Evolutionary conservation across 306 rosid genomes (phyloP).

Genomic region (Citrullus colocynthis): DNA sequence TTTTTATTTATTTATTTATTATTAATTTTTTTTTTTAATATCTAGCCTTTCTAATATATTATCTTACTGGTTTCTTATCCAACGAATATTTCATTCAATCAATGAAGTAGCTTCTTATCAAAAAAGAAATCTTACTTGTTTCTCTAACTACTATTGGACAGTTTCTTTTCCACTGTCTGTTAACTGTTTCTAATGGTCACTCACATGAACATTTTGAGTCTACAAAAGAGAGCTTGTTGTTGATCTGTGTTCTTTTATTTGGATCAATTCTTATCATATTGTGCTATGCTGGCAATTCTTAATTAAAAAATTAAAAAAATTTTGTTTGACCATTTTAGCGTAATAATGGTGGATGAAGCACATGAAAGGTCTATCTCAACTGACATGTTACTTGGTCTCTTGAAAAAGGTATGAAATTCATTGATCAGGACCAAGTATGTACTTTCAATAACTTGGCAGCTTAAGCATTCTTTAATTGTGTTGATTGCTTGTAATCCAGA

Average conservation of each 20-base stretch:
- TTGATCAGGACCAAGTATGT: background rate
- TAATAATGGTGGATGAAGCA: constrained; percentile 92
- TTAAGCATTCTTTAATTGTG: background rate
- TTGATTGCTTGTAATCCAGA: constrained; percentile 30
- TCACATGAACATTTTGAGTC: background rate
- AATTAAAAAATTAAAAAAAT: background rate
- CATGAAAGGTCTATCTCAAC: constrained; percentile 96
- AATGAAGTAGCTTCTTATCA: too few species aligned
- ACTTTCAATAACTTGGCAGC: background rate
- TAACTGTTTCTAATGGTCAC: background rate
- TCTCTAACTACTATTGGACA: background rate
- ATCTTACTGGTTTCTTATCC: background rate
- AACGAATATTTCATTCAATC: too few species aligned
- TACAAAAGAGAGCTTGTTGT: background rate
- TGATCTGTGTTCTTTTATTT: background rate
- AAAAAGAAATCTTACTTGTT: background rate
- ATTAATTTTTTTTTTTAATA: background rate
- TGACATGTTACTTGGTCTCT: constrained; percentile 78
- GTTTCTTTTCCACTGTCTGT: background rate
- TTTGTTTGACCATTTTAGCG: constrained; percentile 30
- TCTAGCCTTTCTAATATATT: background rate
- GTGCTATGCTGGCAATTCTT: background rate
- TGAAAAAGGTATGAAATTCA: constrained; percentile 57
- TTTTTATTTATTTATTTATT: too few species aligned
- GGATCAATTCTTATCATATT: background rate